Conservation (phyloP, 2,329 filamentous ascomycete genomes). For the Chaetomium sp. region DNA sequence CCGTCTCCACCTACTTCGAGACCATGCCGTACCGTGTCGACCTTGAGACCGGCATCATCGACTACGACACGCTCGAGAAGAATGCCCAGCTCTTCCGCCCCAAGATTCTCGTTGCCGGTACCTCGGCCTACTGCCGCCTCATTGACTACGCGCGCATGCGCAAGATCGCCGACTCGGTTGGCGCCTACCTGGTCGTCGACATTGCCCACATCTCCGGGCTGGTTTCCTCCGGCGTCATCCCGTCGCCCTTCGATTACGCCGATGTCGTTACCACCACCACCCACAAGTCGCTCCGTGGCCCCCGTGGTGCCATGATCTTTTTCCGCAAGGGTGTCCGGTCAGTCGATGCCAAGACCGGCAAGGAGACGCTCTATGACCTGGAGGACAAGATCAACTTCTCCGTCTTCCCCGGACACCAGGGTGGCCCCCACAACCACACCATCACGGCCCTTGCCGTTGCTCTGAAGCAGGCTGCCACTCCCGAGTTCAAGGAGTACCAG, state of each 20-base stretch:
- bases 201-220: constrained; percentile 99
- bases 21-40: constrained; percentile 95
- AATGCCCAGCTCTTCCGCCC: constrained; percentile 90
- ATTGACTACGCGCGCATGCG: constrained; percentile 98
- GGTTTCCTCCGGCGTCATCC: constrained; percentile 89
- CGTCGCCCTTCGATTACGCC: constrained; percentile 87
- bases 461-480: constrained; percentile 85
- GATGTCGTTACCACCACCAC: constrained; percentile 98
- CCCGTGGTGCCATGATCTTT: constrained; percentile 99
- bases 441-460: constrained; percentile 96
- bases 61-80: constrained; percentile 92
- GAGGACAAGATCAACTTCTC: constrained; percentile 98
- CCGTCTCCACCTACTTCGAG: constrained; percentile 98
- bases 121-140: constrained; percentile 95
- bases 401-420: constrained; percentile 98
- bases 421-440: constrained; percentile 98
- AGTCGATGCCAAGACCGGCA: constrained; percentile 86
- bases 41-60: constrained; percentile 89
- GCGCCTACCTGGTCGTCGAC: constrained; percentile 92
- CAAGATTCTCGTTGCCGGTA: constrained; percentile 94
- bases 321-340: constrained; percentile 96
- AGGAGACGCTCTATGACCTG: constrained; percentile 87
- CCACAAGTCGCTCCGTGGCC: constrained; percentile 97
- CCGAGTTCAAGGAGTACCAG: constrained; percentile 94
- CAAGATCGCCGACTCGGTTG: constrained; percentile 89